phyloP scores from a whole-genome alignment of 2,329 filamentous ascomycete genomes.

The Fusarium fracticaudum region DNA sequence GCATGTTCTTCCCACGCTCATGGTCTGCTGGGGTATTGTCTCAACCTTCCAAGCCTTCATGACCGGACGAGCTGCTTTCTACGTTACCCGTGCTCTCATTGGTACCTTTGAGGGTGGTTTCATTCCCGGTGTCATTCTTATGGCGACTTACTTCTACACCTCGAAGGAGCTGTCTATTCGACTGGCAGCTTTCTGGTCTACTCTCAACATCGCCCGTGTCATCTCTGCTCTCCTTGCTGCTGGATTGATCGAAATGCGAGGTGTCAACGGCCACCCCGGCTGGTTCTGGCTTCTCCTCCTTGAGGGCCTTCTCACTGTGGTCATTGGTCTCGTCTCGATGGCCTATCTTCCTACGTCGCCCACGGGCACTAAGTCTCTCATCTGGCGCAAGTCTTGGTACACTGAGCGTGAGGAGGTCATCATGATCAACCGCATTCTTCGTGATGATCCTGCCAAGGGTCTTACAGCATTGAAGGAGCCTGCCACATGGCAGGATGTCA shows the following conservation, averaged over 20 bases:
- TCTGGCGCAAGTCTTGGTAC: conserved; percentile 74
- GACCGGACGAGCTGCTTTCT: conserved; percentile 56
- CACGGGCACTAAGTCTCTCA: conserved; percentile 68
- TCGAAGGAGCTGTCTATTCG: conserved; percentile 72
- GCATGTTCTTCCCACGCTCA: conserved; percentile 62
- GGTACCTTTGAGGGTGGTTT: conserved; percentile 66
- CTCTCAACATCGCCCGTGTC: conserved; percentile 54
- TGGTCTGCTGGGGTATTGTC: conserved; percentile 60
- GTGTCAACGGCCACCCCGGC: conserved; percentile 57
- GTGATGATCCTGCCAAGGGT: conserved; percentile 64
- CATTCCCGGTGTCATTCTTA: conserved; percentile 69
- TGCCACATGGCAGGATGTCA: conserved; percentile 54
- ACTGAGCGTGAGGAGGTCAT: conserved; percentile 74
- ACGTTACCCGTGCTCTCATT: conserved; percentile 62
- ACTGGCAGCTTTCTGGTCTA: conserved; percentile 74
- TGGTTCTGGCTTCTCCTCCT: conserved; percentile 65
- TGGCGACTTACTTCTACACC: conserved; percentile 78
- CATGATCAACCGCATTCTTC: conserved; percentile 69
- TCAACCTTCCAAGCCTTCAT: conserved; percentile 62
- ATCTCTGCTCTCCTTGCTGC: conserved; percentile 60
- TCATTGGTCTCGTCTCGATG: conserved; percentile 64
- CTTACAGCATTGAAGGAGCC: conserved; percentile 57
- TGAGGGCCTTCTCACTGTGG: conserved; percentile 56
- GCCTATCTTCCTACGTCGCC: conserved; percentile 72
- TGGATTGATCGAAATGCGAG: conserved; percentile 60